Evolutionary conservation across 257 asterid genomes (phyloP).

Genomic region (Anisodus tanguticus): DNA sequence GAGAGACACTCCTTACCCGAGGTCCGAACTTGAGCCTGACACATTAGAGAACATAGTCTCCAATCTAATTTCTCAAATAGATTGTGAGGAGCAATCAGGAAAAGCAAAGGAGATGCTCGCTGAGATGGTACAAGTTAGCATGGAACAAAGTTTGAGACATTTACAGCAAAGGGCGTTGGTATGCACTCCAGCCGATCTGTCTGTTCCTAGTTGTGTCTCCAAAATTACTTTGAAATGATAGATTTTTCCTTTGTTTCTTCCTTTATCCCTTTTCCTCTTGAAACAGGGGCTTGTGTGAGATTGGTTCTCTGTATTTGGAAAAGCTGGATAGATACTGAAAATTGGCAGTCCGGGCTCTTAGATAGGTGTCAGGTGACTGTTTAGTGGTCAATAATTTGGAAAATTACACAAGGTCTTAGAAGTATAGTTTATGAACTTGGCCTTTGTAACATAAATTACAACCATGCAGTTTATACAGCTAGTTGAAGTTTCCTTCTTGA

Average conservation of each 20-base stretch:
- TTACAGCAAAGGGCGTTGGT: slow-evolving; percentile 78
- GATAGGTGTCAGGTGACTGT: slow-evolving; percentile 68
- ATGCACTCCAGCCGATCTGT: slow-evolving; percentile 65
- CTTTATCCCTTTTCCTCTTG: not conserved
- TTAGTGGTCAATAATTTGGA: slow-evolving; percentile 51
- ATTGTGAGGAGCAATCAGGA: slow-evolving; percentile 73
- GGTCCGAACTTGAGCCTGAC: slow-evolving; percentile 74
- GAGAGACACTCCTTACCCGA: slow-evolving; percentile 80
- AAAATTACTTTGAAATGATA: slow-evolving; percentile 61
- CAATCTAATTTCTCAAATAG: slow-evolving; percentile 75
- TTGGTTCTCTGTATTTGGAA: slow-evolving; percentile 25
- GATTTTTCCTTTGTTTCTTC: not conserved
- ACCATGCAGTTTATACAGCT: slow-evolving; percentile 31
- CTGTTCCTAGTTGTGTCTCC: slow-evolving; percentile 53
- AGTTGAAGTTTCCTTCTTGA: slow-evolving; percentile 30
- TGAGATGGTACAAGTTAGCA: slow-evolving; percentile 97
- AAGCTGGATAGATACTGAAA: slow-evolving; percentile 16
- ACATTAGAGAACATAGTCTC: slow-evolving; percentile 77
- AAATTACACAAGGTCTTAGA: slow-evolving; percentile 34
- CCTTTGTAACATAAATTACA: slow-evolving; percentile 27
- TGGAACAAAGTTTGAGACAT: slow-evolving; percentile 93
- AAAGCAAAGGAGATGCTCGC: slow-evolving; percentile 91
- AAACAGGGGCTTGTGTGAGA: slow-evolving; percentile 25
- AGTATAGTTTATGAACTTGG: slow-evolving; percentile 29
- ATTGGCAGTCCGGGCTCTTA: slow-evolving; percentile 79